phyloP scores from a whole-genome alignment of 352 stramenopile genomes.

The Phytophthora sansomeana region DNA sequence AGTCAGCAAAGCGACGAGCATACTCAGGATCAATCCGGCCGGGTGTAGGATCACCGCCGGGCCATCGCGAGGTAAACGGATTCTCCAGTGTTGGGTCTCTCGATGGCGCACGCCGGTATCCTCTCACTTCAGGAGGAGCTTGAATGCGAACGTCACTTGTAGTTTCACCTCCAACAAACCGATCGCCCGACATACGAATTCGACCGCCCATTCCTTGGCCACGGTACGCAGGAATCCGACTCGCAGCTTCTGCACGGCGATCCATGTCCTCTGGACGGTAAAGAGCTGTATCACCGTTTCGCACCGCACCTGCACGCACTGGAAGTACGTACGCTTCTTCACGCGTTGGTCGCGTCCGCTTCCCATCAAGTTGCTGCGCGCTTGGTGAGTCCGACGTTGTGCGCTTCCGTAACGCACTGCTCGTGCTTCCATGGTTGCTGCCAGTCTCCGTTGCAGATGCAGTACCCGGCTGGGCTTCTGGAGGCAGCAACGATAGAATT shows the following conservation, averaged over 20 bases:
- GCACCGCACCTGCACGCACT: constrained; percentile 12
- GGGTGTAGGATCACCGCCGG: constrained; percentile 9
- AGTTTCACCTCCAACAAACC: constrained; percentile 19
- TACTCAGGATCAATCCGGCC: constrained; percentile 36
- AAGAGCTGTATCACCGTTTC: constrained; percentile 5
- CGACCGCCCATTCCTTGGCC: constrained; percentile 33
- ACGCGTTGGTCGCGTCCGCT: constrained; percentile 36
- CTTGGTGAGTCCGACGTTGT: constrained; percentile 35
- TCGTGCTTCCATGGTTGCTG: constrained; percentile 22
- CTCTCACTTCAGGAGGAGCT: constrained; percentile 27
- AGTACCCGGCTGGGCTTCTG: constrained; percentile 29
- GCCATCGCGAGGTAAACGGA: constrained; percentile 38
- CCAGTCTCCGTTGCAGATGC: constrained; percentile 12
- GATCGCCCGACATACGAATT: constrained; percentile 32
- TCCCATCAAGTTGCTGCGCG: constrained; percentile 30
- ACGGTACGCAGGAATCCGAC: constrained; percentile 29
- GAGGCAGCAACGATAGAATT: constrained; percentile 71
- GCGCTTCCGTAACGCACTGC: constrained; percentile 33
- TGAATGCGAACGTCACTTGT: constrained; percentile 33
- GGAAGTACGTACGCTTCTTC: constrained; percentile 27
- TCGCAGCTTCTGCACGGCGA: constrained; percentile 25
- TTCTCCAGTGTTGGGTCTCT: constrained; percentile 29
- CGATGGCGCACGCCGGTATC: constrained; percentile 17
- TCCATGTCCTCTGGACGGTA: constrained; percentile 30
- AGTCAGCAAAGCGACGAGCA: constrained; percentile 40